Base-by-base conservation (phyloP, 2,329 filamentous ascomycete genomes). In the Thelonectria discophora region DNA sequence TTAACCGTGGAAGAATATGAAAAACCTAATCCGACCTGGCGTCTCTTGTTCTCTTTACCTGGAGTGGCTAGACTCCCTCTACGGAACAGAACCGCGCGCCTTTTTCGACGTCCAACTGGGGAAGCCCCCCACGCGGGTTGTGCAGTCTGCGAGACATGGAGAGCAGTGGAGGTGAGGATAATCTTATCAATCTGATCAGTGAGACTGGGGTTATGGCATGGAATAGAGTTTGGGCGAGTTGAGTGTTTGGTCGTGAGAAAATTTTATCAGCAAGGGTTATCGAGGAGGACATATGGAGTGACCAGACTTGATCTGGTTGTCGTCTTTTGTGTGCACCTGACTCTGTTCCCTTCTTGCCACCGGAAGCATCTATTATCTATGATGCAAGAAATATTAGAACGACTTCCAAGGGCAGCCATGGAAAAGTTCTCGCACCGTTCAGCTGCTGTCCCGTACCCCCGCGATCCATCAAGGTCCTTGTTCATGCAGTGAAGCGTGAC, bases 131-230 rank as follows among this genome's bases (percentile, higher is more conserved):
- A 34, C 24, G 24, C 24, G n/a, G n/a, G n/a, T n/a, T n/a, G n/a
- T n/a, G n/a, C n/a, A n/a, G 4, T 24, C 24, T 24, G 24, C 24
- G 24, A 24, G 24, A 24, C 24, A 24, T 24, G 24, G 24, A 4
- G 32, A 34, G 32, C 32, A 34, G 32, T 4, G 32, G 32, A 11
- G 32, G 15, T 37, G 34, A 11, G 8, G 12, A 32, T 53, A 15
- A 45, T 53, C 50, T 53, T 53, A 53, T 45, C 39, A 45, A 53
- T 53, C 50, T 53, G 37, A 51, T 51, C 20, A 42, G n/a, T 15
- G 21, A n/a, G 49, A 43, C 40, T 11, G 9, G 40, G 40, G 15
- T 43, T 17, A 12, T 43, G n/a, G 10, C 18, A 43, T 17, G 40
- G 20, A 17, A 43, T 43, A 18, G n/a, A 20, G 40, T 43, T 43